Evolutionary conservation across 257 asterid species (phyloP).

Genomic region (Catharanthus roseus): DNA sequence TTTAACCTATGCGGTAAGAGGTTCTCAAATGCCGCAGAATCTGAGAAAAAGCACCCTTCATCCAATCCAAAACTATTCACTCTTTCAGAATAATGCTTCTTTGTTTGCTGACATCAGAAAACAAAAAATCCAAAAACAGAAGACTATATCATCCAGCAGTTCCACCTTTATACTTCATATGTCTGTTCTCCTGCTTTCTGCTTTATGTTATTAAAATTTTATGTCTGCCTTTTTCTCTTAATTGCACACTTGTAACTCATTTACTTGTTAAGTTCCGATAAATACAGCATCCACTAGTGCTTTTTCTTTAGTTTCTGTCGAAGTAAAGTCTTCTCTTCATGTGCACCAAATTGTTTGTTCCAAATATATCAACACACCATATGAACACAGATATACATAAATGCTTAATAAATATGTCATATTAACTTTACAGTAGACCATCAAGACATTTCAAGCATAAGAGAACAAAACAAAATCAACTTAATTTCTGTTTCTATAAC

Average conservation of each 20-base stretch:
- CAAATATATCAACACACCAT: not conserved
- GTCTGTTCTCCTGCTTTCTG: not conserved
- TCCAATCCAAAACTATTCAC: not conserved
- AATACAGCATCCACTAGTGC: not conserved
- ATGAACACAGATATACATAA: not conserved
- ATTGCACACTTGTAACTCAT: not conserved
- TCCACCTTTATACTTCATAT: not conserved
- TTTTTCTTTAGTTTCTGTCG: not conserved
- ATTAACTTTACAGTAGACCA: not conserved
- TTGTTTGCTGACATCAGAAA: not conserved
- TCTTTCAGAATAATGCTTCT: not conserved
- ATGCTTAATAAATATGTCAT: not conserved
- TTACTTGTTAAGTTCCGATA: not conserved
- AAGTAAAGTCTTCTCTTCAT: not conserved
- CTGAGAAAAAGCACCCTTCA: not conserved
- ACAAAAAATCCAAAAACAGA: not conserved
- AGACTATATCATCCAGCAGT: not conserved
- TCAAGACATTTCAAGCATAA: not conserved
- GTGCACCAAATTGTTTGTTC: not conserved
- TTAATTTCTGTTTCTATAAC: not conserved
- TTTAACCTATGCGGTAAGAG: not conserved
- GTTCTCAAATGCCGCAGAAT: not conserved
- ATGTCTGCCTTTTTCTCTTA: not conserved
- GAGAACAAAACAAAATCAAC: not conserved
- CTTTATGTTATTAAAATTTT: not conserved